Conservation (phyloP, 345 rosid species). For the Atalantia buxifolia region DNA sequence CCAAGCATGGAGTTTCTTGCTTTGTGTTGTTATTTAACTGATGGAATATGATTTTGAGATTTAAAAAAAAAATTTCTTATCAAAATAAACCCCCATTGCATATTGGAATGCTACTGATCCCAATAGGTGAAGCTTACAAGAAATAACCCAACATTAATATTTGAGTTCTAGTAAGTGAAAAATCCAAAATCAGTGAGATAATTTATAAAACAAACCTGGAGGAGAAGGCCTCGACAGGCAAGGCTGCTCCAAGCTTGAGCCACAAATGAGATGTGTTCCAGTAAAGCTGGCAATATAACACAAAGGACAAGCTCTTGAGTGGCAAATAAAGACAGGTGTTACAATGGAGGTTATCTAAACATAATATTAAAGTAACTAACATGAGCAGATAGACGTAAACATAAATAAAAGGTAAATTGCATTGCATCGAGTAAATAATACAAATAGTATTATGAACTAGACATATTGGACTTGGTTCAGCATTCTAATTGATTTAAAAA, state of each 20-base stretch:
- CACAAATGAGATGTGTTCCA: conserved; percentile 65
- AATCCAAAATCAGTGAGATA: neutral
- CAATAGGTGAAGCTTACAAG: neutral
- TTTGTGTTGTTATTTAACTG: neutral
- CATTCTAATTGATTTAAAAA: neutral
- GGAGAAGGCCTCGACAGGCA: conserved; percentile 55
- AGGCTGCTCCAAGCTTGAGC: conserved; percentile 61
- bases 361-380: neutral
- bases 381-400: neutral
- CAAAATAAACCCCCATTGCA: neutral
- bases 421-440: neutral
- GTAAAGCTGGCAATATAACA: conserved; percentile 52
- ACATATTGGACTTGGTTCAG: neutral
- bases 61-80: neutral
- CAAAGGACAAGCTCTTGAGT: neutral
- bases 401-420: neutral
- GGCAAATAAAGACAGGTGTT: neutral
- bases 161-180: neutral
- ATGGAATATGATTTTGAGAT: neutral
- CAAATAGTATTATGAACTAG: neutral
- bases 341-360: neutral
- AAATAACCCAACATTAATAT: neutral
- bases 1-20: neutral
- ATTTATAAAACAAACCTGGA: conserved; percentile 42
- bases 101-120: neutral